Evolutionary conservation across 1,284 basidiomycete species (phyloP).

Genomic region (Rhizoctonia solani): DNA sequence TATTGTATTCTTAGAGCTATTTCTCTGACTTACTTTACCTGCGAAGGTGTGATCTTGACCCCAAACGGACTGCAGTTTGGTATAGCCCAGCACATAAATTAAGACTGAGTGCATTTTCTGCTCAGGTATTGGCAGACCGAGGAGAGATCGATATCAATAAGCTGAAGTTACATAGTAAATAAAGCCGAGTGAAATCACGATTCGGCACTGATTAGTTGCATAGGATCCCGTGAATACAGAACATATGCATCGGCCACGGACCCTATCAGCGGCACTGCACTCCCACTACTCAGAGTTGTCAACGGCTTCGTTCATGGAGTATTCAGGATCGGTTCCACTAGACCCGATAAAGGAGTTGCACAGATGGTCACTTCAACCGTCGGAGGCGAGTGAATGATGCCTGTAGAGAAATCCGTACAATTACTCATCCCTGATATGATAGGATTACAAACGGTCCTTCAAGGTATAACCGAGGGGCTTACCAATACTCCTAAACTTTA

Average conservation of each 20-base stretch:
- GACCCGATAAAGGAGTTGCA: conserved; percentile 51
- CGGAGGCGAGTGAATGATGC: background rate
- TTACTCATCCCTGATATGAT: background rate
- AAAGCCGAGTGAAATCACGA: background rate
- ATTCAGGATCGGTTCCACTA: conserved; percentile 18
- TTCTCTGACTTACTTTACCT: background rate
- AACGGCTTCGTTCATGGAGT: conserved; percentile 2
- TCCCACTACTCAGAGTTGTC: background rate
- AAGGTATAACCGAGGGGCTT: background rate
- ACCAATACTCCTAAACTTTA: background rate
- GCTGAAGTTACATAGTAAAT: conserved; percentile 56
- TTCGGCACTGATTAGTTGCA: background rate
- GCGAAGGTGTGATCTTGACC: conserved; percentile 58
- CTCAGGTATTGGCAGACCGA: conserved; percentile 55
- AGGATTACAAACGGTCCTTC: conserved; percentile 3
- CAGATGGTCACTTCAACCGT: conserved; percentile 53
- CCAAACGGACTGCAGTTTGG: conserved; percentile 58
- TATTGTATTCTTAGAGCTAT: too few relatives aligned
- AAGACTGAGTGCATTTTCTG: conserved; percentile 58
- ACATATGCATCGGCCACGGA: conserved; percentile 49
- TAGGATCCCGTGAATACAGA: conserved; percentile 58
- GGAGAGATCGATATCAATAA: conserved; percentile 51
- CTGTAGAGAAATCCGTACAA: background rate
- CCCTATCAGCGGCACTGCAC: conserved; percentile 48
- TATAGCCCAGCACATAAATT: conserved; percentile 58